Evolutionary conservation across 129 eudicot genomes (phyloP).

Genomic region (Silybum marianum): DNA sequence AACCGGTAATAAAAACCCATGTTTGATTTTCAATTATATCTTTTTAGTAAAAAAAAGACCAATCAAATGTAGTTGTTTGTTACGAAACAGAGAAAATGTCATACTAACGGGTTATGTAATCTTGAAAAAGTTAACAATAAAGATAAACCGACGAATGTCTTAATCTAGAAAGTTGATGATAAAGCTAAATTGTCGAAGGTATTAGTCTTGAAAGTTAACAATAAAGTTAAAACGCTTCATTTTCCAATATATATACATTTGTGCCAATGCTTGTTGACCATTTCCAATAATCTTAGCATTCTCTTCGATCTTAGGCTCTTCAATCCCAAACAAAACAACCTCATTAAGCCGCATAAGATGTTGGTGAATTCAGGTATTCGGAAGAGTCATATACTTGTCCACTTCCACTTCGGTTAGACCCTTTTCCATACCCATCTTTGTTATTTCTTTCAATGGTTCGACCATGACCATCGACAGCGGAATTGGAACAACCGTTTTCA

Average conservation of each 20-base stretch:
- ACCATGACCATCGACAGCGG: constrained; percentile 38
- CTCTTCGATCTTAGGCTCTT: neutral
- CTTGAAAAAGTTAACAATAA: too few species aligned
- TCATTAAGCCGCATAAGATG: neutral
- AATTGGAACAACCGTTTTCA: constrained; percentile 57
- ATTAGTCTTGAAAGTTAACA: neutral
- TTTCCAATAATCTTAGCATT: neutral
- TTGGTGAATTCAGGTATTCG: neutral
- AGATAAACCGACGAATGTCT: too few species aligned
- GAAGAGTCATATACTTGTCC: neutral
- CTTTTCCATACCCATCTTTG: constrained; percentile 76
- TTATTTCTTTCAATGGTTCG: constrained; percentile 26
- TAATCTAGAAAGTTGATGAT: too few species aligned
- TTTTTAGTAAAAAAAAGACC: too few species aligned
- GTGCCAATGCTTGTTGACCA: neutral
- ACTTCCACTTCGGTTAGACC: constrained; percentile 39
- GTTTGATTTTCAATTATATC: too few species aligned
- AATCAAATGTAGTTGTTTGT: too few species aligned
- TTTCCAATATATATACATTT: too few species aligned
- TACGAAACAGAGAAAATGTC: too few species aligned
- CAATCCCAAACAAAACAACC: neutral
- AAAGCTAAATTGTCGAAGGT: too few species aligned
- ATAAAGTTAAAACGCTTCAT: too few species aligned
- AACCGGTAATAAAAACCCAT: too few species aligned
- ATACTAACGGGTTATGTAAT: too few species aligned